These are phyloP conservation scores for Alternaria alternata DNA, from an alignment of 2,329 filamentous ascomycete species.

Conservation along the genomic window DNA sequence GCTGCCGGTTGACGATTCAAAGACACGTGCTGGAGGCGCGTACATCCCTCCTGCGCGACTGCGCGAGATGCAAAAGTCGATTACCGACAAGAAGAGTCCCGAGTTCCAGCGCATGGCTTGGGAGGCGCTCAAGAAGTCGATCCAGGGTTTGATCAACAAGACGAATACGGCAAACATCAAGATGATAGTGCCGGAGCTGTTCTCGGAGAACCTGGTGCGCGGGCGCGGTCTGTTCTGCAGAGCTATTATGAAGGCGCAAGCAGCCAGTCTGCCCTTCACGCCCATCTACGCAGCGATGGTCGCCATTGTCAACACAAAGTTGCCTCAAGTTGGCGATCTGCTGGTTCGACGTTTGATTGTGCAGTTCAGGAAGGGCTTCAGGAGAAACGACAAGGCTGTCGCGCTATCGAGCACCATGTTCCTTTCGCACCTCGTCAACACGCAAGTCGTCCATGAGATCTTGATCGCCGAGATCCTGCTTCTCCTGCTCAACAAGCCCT, in stretches of 20 bases:
- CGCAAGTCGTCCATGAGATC: constrained; percentile 94
- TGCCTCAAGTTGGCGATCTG: constrained; percentile 92
- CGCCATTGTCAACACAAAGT: constrained; percentile 95
- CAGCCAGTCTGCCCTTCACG: constrained; percentile 93
- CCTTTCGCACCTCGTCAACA: constrained; percentile 92
- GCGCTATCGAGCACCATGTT: constrained; percentile 94
- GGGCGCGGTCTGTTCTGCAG: constrained; percentile 93
- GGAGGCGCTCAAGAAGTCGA: constrained; percentile 98
- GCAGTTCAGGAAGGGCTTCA: constrained; percentile 95
- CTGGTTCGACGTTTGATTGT: constrained; percentile 84
- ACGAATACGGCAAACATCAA: constrained; percentile 99
- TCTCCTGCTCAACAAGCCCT: constrained; percentile 91
- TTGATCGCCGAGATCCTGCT: constrained; percentile 91
- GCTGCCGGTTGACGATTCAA: constrained; percentile 91
- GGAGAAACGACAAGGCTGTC: constrained; percentile 95
- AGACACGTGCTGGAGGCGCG: constrained; percentile 91
- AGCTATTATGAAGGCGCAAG: constrained; percentile 98
- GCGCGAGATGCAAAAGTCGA: constrained; percentile 91
- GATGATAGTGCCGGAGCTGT: constrained; percentile 93
- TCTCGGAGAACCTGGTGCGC: constrained; percentile 90
- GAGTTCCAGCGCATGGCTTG: constrained; percentile 99
- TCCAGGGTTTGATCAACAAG: constrained; percentile 99
- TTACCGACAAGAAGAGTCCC: constrained; percentile 94
- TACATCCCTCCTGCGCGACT: constrained; percentile 94
- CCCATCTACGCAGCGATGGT: constrained; percentile 96